These are phyloP conservation scores for Karstenula rhodostoma DNA, from an alignment of 2,329 filamentous ascomycete genomes.

Conservation along the genomic window DNA sequence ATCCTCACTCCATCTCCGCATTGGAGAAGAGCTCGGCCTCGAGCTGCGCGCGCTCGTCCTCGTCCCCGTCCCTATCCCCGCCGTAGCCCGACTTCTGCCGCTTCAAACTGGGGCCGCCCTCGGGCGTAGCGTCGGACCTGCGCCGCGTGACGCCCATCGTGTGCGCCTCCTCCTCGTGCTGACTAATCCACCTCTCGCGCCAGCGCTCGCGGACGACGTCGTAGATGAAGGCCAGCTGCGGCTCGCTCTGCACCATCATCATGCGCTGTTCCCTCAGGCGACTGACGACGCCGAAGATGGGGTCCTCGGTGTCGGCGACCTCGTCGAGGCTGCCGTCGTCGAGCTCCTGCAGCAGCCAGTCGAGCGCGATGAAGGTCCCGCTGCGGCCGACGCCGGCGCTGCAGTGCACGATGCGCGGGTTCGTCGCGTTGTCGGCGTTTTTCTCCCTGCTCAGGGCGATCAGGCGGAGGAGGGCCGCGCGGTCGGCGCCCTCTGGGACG, in stretches of 20 bases:
- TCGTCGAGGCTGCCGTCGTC: constrained; percentile 72
- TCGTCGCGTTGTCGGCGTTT: constrained; percentile 57
- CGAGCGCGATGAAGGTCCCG: constrained; percentile 95
- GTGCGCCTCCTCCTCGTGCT: constrained; percentile 39
- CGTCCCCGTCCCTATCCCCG: constrained; percentile 15
- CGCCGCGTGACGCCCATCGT: constrained; percentile 30
- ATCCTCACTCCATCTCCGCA: constrained; percentile 28
- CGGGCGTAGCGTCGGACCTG: constrained; percentile 15
- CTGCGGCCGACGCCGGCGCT: constrained; percentile 93
- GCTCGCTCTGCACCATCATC: constrained; percentile 92
- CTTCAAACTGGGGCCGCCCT: constrained; percentile 38
- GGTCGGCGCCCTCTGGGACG: constrained; percentile 74
- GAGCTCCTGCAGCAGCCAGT: constrained; percentile 85
- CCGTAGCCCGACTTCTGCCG: constrained; percentile 32
- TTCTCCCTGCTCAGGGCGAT: constrained; percentile 72
- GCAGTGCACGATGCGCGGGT: constrained; percentile 75
- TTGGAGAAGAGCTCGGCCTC: constrained; percentile 43
- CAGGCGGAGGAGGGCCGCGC: constrained; percentile 72
- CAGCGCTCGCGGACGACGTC: constrained; percentile 80
- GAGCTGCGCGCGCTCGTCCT: constrained; percentile 38
- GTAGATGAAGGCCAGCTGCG: constrained; percentile 89
- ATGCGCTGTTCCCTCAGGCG: constrained; percentile 83
- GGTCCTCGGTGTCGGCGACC: constrained; percentile 64
- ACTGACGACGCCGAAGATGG: constrained; percentile 81
- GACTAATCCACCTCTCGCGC: constrained; percentile 60